Percentiles rank a stretch among this genome's conserved stretches.
Evolutionary conservation across 2,329 filamentous ascomycete genomes (phyloP).

Genomic region (Nannizziopsis arthrosporioides): DNA sequence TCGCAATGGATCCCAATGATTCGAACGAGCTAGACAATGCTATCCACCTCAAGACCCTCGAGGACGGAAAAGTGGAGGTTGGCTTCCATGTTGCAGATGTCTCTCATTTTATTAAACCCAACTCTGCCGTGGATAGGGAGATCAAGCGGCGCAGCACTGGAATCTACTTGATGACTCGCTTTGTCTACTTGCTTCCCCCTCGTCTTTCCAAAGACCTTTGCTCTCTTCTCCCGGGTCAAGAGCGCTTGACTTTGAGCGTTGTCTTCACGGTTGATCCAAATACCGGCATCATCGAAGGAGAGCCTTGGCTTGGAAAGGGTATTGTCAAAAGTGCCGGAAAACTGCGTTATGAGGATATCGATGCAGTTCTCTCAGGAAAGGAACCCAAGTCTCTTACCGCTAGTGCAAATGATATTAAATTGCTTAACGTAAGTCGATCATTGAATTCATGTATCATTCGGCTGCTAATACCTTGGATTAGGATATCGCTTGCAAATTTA

Average conservation of each 20-base stretch:
- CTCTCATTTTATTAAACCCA: conserved; percentile 90
- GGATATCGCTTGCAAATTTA: conserved; percentile 77
- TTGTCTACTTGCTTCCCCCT: conserved; percentile 73
- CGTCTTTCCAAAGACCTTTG: conserved; percentile 79
- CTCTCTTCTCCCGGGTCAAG: conserved; percentile 74
- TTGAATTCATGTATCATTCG: not conserved
- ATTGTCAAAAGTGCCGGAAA: conserved; percentile 87
- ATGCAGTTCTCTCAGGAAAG: conserved; percentile 60
- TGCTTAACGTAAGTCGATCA: conserved; percentile 53
- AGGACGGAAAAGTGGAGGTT: conserved; percentile 80
- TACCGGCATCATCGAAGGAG: conserved; percentile 71
- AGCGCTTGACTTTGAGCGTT: conserved; percentile 81
- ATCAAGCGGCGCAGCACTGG: conserved; percentile 96
- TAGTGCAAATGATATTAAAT: conserved; percentile 64
- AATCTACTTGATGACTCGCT: conserved; percentile 86
- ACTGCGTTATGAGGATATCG: conserved; percentile 73
- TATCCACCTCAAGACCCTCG: conserved; percentile 74
- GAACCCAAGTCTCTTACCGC: conserved; percentile 54
- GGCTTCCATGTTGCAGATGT: conserved; percentile 93
- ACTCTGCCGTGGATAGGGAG: conserved; percentile 90
- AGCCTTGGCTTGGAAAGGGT: conserved; percentile 87
- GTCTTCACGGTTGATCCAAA: conserved; percentile 81
- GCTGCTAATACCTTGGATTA: conserved; percentile 27
- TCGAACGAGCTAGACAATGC: conserved; percentile 83
- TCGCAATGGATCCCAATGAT: conserved; percentile 85